Evolutionary conservation across 208 protist species (phyloP).

Genomic region (Leptomonas pyrrhocoris): DNA sequence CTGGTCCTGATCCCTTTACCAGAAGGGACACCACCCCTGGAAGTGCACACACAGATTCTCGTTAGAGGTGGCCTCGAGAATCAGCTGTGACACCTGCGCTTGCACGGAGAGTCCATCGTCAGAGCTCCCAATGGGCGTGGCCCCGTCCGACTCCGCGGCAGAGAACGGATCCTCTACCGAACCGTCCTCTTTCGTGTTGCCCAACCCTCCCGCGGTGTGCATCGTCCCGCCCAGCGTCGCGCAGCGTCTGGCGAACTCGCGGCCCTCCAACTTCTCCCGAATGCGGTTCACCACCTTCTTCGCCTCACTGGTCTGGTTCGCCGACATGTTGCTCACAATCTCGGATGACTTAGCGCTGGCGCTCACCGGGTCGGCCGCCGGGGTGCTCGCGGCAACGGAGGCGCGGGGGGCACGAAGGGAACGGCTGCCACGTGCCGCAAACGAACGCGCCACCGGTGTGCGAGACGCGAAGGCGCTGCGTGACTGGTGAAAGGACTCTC

Average conservation of each 20-base stretch:
- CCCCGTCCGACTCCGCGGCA: constrained; percentile 1
- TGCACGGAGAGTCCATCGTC: constrained; percentile 81
- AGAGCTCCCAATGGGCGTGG: neutral
- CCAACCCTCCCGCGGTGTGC: constrained; percentile 25
- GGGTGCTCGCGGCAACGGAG: constrained; percentile 14
- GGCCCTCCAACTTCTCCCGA: constrained; percentile 97
- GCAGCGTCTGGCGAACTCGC: constrained; percentile 90
- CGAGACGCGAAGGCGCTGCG: constrained; percentile 29
- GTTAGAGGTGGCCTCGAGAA: constrained; percentile 96
- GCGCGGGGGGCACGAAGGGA: constrained; percentile 24
- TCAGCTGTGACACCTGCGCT: constrained; percentile 93
- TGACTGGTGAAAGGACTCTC: constrained; percentile 45
- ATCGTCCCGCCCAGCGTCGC: constrained; percentile 9
- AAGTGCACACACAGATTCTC: constrained; percentile 99
- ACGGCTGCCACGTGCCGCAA: constrained; percentile 5
- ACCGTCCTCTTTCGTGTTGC: neutral
- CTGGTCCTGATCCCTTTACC: constrained; percentile 62
- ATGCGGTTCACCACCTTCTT: constrained; percentile 97
- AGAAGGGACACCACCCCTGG: constrained; percentile 99
- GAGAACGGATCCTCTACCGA: constrained; percentile 8
- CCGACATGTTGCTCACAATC: constrained; percentile 25
- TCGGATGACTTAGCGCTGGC: constrained; percentile 23
- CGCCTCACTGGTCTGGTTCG: constrained; percentile 92
- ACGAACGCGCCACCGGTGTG: constrained; percentile 27
- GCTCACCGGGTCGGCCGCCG: neutral